Evolutionary conservation across 164 flowering plant species (phyloP), one percentile per base, ranked within the genome.

Genomic region (Umbilicus rupestris): DNA sequence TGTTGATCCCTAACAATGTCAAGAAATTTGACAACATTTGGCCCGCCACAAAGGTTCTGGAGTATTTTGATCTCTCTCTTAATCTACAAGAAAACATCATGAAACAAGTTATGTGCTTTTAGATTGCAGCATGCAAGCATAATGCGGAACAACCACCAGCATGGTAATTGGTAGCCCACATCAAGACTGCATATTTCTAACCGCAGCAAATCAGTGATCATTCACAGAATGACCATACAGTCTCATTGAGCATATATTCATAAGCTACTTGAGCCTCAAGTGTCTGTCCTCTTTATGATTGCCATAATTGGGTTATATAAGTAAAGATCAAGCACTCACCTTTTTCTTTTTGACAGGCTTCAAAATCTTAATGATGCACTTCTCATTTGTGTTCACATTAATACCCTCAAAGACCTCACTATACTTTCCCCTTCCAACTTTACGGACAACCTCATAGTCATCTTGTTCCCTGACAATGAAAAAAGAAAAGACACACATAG

Each of bases 1-100:
- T 84, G 85, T 68, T 84, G 87, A 78, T 87, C 88, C 70, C 88
- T 78, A 60, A 87, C 90, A 74, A 85, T 81, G 66, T 87, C 90
- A 67, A 81, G 81, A 66, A 87, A 81, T 74, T 87, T 87, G 68
- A 85, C 87, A 80, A 87, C 72, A 78, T 90, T 90, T 68, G 92
- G 85, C 11, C 97, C 97, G 33, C 92, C 96, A 69, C 90, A 85
- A 66, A 91, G 90, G 71, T 91, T 91, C 72, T 85, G 96, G 29
- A 91, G 83, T 75, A 89, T 87, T 74, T 91, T 91, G 62, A 88
- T 88, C 78, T 88, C 95, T 76, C 95, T 84, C 79, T 87, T 88
- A 65, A 88, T 88, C 95, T 88, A 86, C 76, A 81, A 39, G 24
- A 62, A 39, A 62, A 63, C 46, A 22, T 28, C 16, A 55, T 28